Percentiles rank a stretch among this genome's conserved stretches.
These are phyloP conservation scores for Lathyrus sativus DNA, from an alignment of 306 rosid genomes.

Conservation along the genomic window DNA sequence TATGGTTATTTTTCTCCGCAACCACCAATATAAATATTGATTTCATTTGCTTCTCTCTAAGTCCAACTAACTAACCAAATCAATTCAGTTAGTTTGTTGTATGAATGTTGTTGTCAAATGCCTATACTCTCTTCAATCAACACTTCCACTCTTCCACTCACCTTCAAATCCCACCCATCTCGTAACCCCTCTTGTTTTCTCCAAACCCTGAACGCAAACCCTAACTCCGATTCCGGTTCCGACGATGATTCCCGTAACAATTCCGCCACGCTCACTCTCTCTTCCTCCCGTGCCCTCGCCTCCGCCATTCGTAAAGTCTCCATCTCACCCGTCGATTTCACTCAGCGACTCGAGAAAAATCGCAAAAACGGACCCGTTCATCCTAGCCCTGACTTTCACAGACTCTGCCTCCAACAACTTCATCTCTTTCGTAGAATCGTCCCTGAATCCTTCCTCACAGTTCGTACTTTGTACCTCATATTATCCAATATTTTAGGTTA, in stretches of 20 bases:
- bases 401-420: slow-evolving; percentile 73
- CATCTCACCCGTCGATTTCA: slow-evolving; percentile 78
- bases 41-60: not conserved
- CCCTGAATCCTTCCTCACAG: slow-evolving; percentile 78
- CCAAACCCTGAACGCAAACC: slow-evolving; percentile 50
- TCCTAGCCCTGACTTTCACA: slow-evolving; percentile 78
- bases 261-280: slow-evolving; percentile 37
- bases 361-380: slow-evolving; percentile 53
- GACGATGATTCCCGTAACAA: slow-evolving; percentile 35
- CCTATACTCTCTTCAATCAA: slow-evolving; percentile 52
- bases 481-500: not conserved
- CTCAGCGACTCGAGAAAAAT: slow-evolving; percentile 58
- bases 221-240: slow-evolving; percentile 41
- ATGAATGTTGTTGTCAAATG: not conserved
- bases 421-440: slow-evolving; percentile 78
- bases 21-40: not conserved
- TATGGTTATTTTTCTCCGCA: not conserved
- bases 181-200: slow-evolving; percentile 43
- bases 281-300: slow-evolving; percentile 82
- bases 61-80: not conserved
- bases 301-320: slow-evolving; percentile 76
- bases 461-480: slow-evolving; percentile 9
- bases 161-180: slow-evolving; percentile 33
- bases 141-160: slow-evolving; percentile 30
- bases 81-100: not conserved